phyloP scores from a whole-genome alignment of 2,329 filamentous ascomycete genomes.

The Sarocladium strictum region DNA sequence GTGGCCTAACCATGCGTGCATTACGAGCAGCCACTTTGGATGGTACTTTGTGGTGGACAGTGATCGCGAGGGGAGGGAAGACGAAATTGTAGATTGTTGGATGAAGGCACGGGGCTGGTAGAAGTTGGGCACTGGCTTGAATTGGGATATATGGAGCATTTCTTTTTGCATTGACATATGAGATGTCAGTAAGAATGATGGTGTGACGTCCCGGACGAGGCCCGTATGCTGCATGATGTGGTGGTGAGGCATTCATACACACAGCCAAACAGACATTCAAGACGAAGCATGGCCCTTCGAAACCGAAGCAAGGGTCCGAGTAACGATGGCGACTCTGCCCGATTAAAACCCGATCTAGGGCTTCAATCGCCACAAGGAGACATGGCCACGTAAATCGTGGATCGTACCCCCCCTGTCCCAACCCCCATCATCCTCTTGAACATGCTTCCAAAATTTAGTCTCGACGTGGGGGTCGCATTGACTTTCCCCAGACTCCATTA shows the following conservation, averaged over 20 bases:
- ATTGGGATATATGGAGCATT: neutral
- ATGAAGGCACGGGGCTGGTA: constrained; percentile 21
- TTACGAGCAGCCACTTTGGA: constrained; percentile 63
- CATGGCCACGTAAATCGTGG: neutral
- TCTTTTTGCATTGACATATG: neutral
- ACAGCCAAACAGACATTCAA: too few species aligned
- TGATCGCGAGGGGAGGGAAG: constrained; percentile 41
- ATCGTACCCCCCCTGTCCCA: neutral
- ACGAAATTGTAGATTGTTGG: constrained; percentile 72
- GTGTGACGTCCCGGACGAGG: too few species aligned
- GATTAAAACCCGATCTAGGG: neutral
- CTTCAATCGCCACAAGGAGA: neutral
- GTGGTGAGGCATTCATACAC: neutral
- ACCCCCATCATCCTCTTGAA: too few species aligned
- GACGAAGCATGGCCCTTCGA: too few species aligned
- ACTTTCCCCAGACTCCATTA: neutral
- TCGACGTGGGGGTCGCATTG: constrained; percentile 1
- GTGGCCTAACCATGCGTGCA: constrained; percentile 79
- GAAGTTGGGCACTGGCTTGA: neutral
- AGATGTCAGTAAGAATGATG: neutral
- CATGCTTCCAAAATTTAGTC: too few species aligned
- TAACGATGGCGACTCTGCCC: neutral
- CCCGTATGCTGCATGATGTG: neutral
- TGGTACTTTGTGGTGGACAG: constrained; percentile 73
- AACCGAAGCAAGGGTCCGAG: neutral